Evolutionary conservation across 805 yeast species (phyloP), one percentile per base, ranked within the genome.

Genomic region (Lipomyces chichibuensis): DNA sequence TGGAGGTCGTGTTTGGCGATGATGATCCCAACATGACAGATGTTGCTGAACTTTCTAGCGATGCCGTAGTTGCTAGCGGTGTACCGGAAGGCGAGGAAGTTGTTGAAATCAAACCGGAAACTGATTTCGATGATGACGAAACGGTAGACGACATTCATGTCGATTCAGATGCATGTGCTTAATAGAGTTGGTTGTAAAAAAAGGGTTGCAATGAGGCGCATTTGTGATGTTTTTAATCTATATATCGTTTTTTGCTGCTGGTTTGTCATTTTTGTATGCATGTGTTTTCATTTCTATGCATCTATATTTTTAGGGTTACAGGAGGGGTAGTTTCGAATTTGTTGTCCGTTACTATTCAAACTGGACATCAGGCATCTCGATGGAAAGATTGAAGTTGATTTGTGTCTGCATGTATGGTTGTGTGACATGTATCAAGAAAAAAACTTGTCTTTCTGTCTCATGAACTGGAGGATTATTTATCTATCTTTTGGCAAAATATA

Each of bases 31-130:
- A 39, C 55, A 7, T 11, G 20, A 46, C 59, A 0, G 63, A 63
- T 29, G 29, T 57, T 25, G 52, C 61, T 23, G 60, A 53, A 27
- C 20, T 32, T 25, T 49, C 52, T n/a, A 37, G 25, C 14, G 54
- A 51, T 8, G 49, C 23, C 37, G 37, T 62, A 11, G 35, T 62
- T 29, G 35, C 57, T 13, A 49, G 60, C 35, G 65, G 57, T n/a
- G 51, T 27, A 8, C 27, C 25, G 25, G 62, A 43, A 52, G 62
- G 65, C 13, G 65, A 63, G 3, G 65, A 57, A 17, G 59, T 63
- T 8, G 62, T 58, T 53, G 65, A 63, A 46, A 58, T 63, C 53
- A 63, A 63, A n/a, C 53, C 62, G 29, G 65, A 25, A 9, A 25
- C 14, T 7, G 57, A 35, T 58, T 52, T n/a, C 27, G 59, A 58